Percentiles rank a stretch among this genome's conserved stretches.
phyloP scores from a whole-genome alignment of 129 eudicot species.

The Helichrysum umbraculigerum region DNA sequence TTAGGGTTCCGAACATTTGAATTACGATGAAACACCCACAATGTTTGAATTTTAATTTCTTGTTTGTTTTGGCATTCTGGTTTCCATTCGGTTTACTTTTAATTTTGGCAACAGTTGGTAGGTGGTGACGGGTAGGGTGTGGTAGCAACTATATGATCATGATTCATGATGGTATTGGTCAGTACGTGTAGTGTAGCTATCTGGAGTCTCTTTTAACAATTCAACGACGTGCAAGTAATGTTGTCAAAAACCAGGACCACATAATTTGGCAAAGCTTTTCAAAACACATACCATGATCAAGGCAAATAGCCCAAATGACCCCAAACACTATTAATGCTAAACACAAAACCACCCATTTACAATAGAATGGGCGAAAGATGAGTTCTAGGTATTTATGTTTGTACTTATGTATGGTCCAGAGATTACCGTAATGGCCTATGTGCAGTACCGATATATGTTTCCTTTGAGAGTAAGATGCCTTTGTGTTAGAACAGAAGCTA shows the following conservation, averaged over 20 bases:
- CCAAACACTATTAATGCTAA: too few species aligned
- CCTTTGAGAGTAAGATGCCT: conserved; percentile 40
- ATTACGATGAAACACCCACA: too few species aligned
- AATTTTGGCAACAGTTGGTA: background rate
- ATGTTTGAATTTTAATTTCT: background rate
- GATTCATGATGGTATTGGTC: background rate
- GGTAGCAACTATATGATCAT: background rate
- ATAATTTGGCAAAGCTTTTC: background rate
- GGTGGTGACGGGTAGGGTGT: background rate
- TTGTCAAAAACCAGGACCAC: background rate
- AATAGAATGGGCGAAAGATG: background rate
- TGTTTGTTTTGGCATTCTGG: background rate
- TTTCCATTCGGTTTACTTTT: background rate
- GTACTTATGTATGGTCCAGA: background rate
- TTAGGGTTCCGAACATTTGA: too few species aligned
- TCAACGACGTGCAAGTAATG: background rate
- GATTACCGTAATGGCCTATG: conserved; percentile 12
- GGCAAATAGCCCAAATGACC: too few species aligned
- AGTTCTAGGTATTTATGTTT: background rate
- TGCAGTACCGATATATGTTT: conserved; percentile 30
- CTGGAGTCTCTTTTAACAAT: background rate
- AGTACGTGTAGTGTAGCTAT: background rate
- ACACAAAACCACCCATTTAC: background rate
- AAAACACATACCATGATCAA: background rate
- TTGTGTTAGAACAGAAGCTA: conserved; percentile 32